A percentile compares a stretch with the other conserved stretches of the same genome.
Evolutionary conservation across 1,139 yeast genomes (phyloP).

Genomic region (Yamadazyma sp.): DNA sequence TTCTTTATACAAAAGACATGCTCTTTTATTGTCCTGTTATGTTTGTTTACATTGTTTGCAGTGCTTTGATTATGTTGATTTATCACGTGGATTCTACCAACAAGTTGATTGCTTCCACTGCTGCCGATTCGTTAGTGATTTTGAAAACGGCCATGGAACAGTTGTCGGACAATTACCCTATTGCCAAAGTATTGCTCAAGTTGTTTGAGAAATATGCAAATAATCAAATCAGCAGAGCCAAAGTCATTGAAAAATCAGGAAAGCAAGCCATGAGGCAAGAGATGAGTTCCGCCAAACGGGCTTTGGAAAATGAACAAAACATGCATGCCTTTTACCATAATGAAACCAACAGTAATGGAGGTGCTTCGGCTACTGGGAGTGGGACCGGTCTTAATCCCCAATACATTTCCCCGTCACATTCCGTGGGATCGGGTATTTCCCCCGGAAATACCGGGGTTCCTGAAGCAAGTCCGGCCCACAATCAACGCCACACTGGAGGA

Average conservation of each 20-base stretch:
- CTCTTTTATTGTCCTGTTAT: constrained; percentile 56
- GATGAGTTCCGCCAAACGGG: constrained; percentile 27
- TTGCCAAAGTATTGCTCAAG: constrained; percentile 43
- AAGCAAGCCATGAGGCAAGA: constrained; percentile 43
- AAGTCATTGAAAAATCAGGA: constrained; percentile 41
- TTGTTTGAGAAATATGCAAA: constrained; percentile 49
- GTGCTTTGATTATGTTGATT: constrained; percentile 71
- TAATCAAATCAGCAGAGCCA: constrained; percentile 45
- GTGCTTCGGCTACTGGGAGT: not conserved
- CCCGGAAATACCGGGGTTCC: constrained; percentile 20
- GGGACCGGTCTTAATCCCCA: constrained; percentile 6
- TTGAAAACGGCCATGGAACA: constrained; percentile 54
- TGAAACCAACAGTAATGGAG: constrained; percentile 7
- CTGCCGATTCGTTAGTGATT: constrained; percentile 55
- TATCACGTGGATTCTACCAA: constrained; percentile 70
- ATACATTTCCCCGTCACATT: constrained; percentile 17
- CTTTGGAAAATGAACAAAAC: constrained; percentile 23
- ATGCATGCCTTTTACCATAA: constrained; percentile 20
- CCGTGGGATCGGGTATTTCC: constrained; percentile 30
- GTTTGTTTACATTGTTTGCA: constrained; percentile 58
- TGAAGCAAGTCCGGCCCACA: not conserved
- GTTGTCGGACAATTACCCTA: constrained; percentile 47
- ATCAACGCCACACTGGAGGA: constrained; percentile 1
- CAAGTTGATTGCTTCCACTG: constrained; percentile 57
- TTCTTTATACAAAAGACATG: constrained; percentile 53